phyloP scores from a whole-genome alignment of 176 grass and related monocot genomes.

The Phragmites australis region DNA sequence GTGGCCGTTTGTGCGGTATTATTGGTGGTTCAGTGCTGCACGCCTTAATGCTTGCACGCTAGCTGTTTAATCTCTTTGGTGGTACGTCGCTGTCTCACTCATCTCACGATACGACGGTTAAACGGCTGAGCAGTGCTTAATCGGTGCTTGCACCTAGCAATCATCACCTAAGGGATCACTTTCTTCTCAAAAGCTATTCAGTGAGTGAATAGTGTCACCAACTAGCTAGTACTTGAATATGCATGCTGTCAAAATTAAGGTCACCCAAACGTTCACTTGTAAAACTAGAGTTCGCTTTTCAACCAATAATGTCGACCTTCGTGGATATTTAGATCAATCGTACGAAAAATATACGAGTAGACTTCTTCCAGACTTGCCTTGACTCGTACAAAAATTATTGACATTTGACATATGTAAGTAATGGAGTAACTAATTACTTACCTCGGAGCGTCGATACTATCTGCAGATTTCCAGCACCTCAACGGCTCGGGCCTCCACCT shows the following conservation, averaged over 20 bases:
- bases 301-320: background rate
- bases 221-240: background rate
- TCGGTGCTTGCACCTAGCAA: background rate
- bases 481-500: slow-evolving; percentile 70
- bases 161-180: background rate
- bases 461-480: slow-evolving; percentile 44
- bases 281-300: background rate
- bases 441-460: no score
- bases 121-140: background rate
- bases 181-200: background rate
- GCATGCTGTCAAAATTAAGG: background rate
- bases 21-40: background rate
- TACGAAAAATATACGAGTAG: background rate
- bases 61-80: background rate
- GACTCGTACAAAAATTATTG: no score
- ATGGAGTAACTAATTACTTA: background rate
- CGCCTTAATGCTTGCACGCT: background rate
- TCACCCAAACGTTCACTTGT: background rate
- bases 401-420: background rate
- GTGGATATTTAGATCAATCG: background rate
- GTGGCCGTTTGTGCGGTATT: no score
- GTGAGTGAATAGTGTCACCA: background rate
- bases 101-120: background rate
- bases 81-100: background rate
- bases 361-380: no score